Base-by-base conservation (phyloP, 148 eudicot genomes). In the Amaranthus palmeri region DNA sequence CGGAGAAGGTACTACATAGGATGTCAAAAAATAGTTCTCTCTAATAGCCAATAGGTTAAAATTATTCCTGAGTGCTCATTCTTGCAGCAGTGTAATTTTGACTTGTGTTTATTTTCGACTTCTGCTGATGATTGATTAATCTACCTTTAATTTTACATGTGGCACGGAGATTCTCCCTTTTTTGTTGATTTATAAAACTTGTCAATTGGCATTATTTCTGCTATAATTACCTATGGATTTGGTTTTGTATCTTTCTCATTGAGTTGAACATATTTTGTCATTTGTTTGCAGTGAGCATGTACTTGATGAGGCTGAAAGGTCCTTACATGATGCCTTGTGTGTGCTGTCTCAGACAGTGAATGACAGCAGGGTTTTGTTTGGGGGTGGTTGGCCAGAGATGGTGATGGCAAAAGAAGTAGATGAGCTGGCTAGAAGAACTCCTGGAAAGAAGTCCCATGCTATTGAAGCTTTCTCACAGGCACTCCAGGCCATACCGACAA, bases 381-480 rank as follows among this genome's bases (percentile, higher is more conserved):
- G 98, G 52, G 98, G 98, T 76, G 98, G 98, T 65, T 93, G 98
- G 98, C 98, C 98, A 53, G 98, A 93, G 81, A 91, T 93, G 97
- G 88, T 91, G 60, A 93, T 93, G 98, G 87, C 91, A 12, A 93
- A 89, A 87, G 93, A 89, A 67, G 91, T 95, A n/a, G 98, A 95
- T 85, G 98, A 91, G 66, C 80, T 95, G 73, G 97, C 98, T 56
- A 68, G 89, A 45, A 91, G 82, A 85, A 95, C 98, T 36, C 98
- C 98, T 11, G 98, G 98, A 51, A 95, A 95, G 77, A 91, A 81
- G 72, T 91, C 98, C 72, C 98, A 89, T 81, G 98, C 98, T 43
- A 95, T 95, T 67, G 98, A 95, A 69, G 98, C 98, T 53, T 95
- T 91, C 84, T 89, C 98, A 11, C 84, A 93, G 42, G 96, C 98